Percentiles rank a stretch among this genome's conserved stretches.
These are phyloP conservation scores for Plasmodium coatneyi DNA, from an alignment of 169 alveolate species.

Conservation along the genomic window DNA sequence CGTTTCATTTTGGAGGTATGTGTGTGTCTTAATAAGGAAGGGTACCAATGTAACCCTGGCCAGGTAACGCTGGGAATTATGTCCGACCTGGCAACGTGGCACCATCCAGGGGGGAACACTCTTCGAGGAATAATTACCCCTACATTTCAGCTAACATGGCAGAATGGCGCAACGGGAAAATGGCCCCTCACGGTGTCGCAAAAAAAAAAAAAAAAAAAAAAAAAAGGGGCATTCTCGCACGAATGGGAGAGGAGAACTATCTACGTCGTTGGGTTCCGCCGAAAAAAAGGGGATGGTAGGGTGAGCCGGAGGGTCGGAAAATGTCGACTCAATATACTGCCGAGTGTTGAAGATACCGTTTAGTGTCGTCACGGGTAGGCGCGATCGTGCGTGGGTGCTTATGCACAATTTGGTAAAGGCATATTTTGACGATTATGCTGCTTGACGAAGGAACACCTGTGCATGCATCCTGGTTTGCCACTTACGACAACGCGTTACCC, in stretches of 20 bases:
- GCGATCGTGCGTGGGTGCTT: neutral
- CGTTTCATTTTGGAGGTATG: constrained; percentile 19
- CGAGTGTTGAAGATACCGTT: neutral
- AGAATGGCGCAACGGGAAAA: neutral
- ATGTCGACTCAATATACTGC: neutral
- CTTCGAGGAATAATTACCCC: neutral
- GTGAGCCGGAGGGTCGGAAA: neutral
- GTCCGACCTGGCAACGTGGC: neutral
- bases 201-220: too few relatives aligned
- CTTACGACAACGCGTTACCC: neutral
- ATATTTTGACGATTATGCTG: too few relatives aligned
- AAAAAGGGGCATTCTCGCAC: neutral
- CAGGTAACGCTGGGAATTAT: neutral
- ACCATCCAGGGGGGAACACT: neutral
- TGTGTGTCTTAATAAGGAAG: neutral
- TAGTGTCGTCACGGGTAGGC: neutral
- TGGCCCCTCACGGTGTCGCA: neutral
- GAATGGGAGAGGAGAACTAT: neutral
- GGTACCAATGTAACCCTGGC: neutral
- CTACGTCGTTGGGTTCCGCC: neutral
- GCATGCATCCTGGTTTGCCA: neutral
- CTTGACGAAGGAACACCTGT: neutral
- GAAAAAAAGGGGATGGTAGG: neutral
- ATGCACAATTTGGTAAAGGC: neutral
- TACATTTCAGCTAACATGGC: neutral